Conservation (phyloP, 2,329 filamentous ascomycete species). For the Colletotrichum viniferum region DNA sequence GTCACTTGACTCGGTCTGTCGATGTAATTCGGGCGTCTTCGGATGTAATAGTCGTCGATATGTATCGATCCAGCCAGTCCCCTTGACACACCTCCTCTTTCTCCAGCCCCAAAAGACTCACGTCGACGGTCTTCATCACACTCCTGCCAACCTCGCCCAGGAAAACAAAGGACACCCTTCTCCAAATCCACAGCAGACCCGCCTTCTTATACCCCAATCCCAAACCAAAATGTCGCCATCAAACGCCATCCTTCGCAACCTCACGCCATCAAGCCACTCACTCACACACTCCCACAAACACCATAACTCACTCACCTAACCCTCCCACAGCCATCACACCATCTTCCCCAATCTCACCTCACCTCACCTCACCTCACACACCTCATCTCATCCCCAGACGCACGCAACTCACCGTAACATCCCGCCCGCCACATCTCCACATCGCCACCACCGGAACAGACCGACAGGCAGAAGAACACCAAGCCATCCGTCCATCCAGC, state of each 20-base stretch:
- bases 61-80: too few relatives aligned
- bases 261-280: not conserved
- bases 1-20: rapidly evolving
- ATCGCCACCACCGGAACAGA: not conserved
- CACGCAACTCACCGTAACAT: not conserved
- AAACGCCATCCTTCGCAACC: not conserved
- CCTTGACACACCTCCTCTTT: not conserved
- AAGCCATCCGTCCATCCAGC: not conserved
- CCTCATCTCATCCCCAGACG: not conserved
- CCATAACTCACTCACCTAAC: not conserved
- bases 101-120: too few relatives aligned
- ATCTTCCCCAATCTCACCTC: not conserved
- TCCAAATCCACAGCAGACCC: not conserved
- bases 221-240: not conserved
- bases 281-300: not conserved
- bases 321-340: not conserved
- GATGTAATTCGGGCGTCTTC: not conserved
- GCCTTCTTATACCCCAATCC: not conserved
- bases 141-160: too few relatives aligned
- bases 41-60: not conserved
- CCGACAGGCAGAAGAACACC: not conserved
- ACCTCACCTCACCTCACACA: not conserved
- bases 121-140: too few relatives aligned
- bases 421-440: not conserved
- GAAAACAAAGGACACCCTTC: not conserved